Evolutionary conservation across 2,329 filamentous ascomycete species (phyloP).

Genomic region (Ascochyta rabiei): DNA sequence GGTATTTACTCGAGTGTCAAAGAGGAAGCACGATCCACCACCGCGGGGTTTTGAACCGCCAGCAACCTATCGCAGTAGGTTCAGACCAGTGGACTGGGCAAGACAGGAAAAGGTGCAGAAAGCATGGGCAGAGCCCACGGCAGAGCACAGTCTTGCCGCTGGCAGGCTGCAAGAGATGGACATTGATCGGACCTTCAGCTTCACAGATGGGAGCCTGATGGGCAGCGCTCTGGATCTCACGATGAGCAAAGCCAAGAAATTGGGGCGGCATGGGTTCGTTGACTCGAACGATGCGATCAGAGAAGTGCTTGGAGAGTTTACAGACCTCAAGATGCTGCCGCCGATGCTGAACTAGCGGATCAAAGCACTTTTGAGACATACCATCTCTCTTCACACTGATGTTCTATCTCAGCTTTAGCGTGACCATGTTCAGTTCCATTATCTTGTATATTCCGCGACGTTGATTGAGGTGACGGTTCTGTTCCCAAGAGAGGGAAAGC

Average conservation of each 20-base stretch:
- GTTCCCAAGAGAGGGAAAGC: too few relatives aligned
- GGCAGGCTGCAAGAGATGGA: conserved; percentile 51
- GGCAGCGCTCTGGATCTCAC: conserved; percentile 37
- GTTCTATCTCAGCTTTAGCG: too few relatives aligned
- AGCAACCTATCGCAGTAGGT: conserved; percentile 47
- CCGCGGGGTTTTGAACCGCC: conserved; percentile 53
- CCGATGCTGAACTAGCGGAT: conserved; percentile 14
- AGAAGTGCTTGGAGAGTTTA: conserved; percentile 52
- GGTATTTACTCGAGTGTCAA: conserved; percentile 19
- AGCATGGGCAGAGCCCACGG: conserved; percentile 55
- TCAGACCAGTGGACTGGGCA: conserved; percentile 56
- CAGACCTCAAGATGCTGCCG: conserved; percentile 53
- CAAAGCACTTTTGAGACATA: not conserved
- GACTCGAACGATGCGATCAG: conserved; percentile 54
- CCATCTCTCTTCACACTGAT: too few relatives aligned
- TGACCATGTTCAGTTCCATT: too few relatives aligned
- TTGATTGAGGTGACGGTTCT: too few relatives aligned
- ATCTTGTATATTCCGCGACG: too few relatives aligned
- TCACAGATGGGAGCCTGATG: conserved; percentile 52
- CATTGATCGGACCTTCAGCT: conserved; percentile 54
- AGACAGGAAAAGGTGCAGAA: conserved; percentile 49
- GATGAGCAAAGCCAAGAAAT: conserved; percentile 54
- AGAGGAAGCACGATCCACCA: conserved; percentile 36
- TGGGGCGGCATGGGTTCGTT: conserved; percentile 56
- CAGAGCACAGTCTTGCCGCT: conserved; percentile 49